Evolutionary conservation across 805 yeast species (phyloP).

Genomic region (Ogataea saltuana): DNA sequence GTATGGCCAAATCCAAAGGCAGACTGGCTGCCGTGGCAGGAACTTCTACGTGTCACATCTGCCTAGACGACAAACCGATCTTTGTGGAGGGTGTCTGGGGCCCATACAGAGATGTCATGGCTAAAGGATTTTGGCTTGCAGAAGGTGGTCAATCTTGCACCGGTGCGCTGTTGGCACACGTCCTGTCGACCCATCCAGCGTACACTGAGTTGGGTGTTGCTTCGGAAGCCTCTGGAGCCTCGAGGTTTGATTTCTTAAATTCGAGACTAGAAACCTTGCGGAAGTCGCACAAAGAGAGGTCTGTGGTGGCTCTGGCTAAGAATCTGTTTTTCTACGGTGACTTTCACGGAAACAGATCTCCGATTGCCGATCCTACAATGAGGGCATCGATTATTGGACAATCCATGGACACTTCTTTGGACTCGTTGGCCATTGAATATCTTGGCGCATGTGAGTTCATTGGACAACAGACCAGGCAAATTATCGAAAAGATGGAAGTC

Average conservation of each 20-base stretch:
- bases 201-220: slow-evolving; percentile 64
- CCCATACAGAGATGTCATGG: slow-evolving; percentile 90
- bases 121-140: slow-evolving; percentile 91
- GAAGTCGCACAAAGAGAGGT: slow-evolving; percentile 55
- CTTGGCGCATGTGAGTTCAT: slow-evolving; percentile 96
- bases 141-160: slow-evolving; percentile 99
- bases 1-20: slow-evolving; percentile 67
- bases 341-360: slow-evolving; percentile 94
- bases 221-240: slow-evolving; percentile 67
- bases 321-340: slow-evolving; percentile 94
- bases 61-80: slow-evolving; percentile 77
- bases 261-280: slow-evolving; percentile 68
- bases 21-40: slow-evolving; percentile 98
- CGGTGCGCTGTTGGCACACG: slow-evolving; percentile 90
- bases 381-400: slow-evolving; percentile 90
- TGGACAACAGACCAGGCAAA: slow-evolving; percentile 96
- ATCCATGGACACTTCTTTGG: slow-evolving; percentile 84
- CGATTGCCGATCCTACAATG: slow-evolving; percentile 96
- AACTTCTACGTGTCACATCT: slow-evolving; percentile 95
- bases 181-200: slow-evolving; percentile 87
- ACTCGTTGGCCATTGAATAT: slow-evolving; percentile 81
- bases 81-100: slow-evolving; percentile 99
- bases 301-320: slow-evolving; percentile 79
- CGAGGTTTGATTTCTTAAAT: slow-evolving; percentile 83
- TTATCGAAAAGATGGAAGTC: slow-evolving; percentile 78